phyloP scores from a whole-genome alignment of 1,139 yeast genomes.

The Zygotorulaspora mrakii region DNA sequence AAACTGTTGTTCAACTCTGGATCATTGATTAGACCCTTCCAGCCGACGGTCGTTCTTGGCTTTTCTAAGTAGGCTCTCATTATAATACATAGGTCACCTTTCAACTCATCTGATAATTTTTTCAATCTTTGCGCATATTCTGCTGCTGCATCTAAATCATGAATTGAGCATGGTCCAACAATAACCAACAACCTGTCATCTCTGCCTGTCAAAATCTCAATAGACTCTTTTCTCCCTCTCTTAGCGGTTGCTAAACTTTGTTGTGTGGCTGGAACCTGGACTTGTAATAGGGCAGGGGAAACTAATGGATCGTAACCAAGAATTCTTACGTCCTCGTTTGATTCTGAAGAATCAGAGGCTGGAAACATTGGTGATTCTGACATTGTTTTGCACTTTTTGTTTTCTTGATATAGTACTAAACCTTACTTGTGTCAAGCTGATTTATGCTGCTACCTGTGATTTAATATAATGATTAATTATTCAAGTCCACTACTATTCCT shows the following conservation, averaged over 20 bases:
- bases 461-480: too few species aligned
- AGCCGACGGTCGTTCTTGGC: conserved; percentile 98
- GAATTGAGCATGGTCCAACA: conserved; percentile 96
- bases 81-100: conserved; percentile 72
- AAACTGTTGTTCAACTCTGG: conserved; percentile 91
- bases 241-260: conserved; percentile 64
- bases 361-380: conserved; percentile 25
- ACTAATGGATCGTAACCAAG: conserved; percentile 87
- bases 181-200: conserved; percentile 80
- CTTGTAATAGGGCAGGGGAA: conserved; percentile 80
- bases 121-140: conserved; percentile 77
- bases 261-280: conserved; percentile 67
- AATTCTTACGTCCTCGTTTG: conserved; percentile 79
- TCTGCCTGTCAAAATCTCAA: conserved; percentile 62
- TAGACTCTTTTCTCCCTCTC: conserved; percentile 71
- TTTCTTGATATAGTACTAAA: too few species aligned
- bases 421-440: too few species aligned
- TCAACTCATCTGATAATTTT: conserved; percentile 61
- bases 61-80: conserved; percentile 98
- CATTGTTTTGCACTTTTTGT: too few species aligned
- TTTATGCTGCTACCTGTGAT: too few species aligned
- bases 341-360: conserved; percentile 49
- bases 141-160: conserved; percentile 83
- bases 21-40: conserved; percentile 97
- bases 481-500: too few species aligned